phyloP scores from a whole-genome alignment of 257 asterid species.

The Anisodus acutangulus region DNA sequence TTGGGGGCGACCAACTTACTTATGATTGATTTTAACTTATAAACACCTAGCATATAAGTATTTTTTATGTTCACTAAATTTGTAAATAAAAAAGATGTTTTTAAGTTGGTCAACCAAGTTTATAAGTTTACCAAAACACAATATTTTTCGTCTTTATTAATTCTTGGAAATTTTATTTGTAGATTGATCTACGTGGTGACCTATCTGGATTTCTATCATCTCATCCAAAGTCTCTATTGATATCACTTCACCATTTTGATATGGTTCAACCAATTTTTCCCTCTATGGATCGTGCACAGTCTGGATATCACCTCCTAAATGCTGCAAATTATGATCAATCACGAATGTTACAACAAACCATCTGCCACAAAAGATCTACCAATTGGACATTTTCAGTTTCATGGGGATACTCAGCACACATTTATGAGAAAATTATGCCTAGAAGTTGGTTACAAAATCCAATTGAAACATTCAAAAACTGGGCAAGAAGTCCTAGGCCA shows the following conservation, averaged over 20 bases:
- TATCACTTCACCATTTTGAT: constrained; percentile 71
- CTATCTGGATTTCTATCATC: constrained; percentile 59
- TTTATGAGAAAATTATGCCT: constrained; percentile 54
- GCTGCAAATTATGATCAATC: constrained; percentile 60
- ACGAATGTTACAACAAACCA: constrained; percentile 58
- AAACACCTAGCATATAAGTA: neutral
- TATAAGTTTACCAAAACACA: neutral
- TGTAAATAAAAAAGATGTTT: neutral
- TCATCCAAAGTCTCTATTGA: constrained; percentile 49
- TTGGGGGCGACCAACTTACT: neutral
- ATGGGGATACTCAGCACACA: constrained; percentile 67
- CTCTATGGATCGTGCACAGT: constrained; percentile 42
- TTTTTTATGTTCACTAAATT: neutral
- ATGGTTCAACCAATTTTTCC: constrained; percentile 59
- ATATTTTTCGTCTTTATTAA: neutral
- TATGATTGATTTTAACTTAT: neutral
- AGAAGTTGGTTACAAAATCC: constrained; percentile 58
- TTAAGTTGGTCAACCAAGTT: neutral
- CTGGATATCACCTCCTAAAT: constrained; percentile 59
- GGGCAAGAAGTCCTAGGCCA: constrained; percentile 33
- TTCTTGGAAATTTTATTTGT: constrained; percentile 5
- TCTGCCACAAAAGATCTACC: constrained; percentile 45
- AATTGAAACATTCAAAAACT: constrained; percentile 55
- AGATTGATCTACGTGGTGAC: constrained; percentile 64
- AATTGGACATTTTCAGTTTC: constrained; percentile 63